Evolutionary conservation across 257 asterid species (phyloP).

Genomic region (Leonotis leonurus): DNA sequence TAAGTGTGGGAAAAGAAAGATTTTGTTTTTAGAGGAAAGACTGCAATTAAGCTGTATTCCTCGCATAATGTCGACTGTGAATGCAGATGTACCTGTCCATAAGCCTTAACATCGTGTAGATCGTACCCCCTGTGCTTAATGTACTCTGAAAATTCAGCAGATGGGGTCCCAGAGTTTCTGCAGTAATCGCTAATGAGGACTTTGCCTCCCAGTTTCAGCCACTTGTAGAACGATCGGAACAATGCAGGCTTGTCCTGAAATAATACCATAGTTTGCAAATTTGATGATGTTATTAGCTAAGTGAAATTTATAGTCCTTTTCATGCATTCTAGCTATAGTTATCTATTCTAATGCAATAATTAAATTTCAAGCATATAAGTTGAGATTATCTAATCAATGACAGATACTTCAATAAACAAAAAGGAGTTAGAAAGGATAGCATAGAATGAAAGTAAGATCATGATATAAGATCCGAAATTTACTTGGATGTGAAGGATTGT

Average conservation of each 20-base stretch:
- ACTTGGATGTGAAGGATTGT: slow-evolving; percentile 95
- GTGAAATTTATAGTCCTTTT: no score
- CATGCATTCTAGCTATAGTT: no score
- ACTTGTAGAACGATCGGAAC: slow-evolving; percentile 80
- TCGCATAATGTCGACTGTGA: not conserved
- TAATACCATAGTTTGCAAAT: not conserved
- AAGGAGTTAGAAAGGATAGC: no score
- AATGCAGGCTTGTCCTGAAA: slow-evolving; percentile 88
- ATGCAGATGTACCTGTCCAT: slow-evolving; percentile 58
- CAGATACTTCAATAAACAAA: no score
- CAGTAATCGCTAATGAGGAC: slow-evolving; percentile 91
- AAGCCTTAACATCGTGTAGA: slow-evolving; percentile 69
- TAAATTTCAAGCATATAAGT: no score
- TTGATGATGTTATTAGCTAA: no score
- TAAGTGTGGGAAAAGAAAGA: not conserved
- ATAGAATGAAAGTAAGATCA: not conserved
- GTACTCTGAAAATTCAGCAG: slow-evolving; percentile 62
- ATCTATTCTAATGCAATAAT: no score
- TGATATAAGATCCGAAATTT: slow-evolving; percentile 13
- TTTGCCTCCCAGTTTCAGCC: slow-evolving; percentile 98
- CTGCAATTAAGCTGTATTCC: not conserved
- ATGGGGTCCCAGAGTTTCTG: slow-evolving; percentile 70
- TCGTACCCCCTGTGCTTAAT: slow-evolving; percentile 91
- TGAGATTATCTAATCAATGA: no score
- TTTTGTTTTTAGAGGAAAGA: no score